Conservation (phyloP, 2,329 filamentous ascomycete genomes). For the Fusarium chlamydosporum region DNA sequence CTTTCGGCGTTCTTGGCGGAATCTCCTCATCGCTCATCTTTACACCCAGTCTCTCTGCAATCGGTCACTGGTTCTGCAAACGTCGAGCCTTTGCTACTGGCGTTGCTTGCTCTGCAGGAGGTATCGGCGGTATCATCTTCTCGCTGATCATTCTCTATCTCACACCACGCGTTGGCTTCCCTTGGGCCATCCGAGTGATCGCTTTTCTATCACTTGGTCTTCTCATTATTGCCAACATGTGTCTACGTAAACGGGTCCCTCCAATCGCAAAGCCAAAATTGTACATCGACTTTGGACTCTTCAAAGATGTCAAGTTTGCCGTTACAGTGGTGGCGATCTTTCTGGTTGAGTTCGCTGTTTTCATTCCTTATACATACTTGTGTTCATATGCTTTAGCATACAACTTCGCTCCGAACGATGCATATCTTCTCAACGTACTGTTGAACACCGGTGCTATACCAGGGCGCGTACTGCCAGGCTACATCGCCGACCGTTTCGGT, state of each 20-base stretch:
- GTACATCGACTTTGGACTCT: conserved; percentile 66
- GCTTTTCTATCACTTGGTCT: conserved; percentile 22
- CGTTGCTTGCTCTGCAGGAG: conserved; percentile 75
- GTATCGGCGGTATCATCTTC: conserved; percentile 70
- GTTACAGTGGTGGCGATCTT: conserved; percentile 69
- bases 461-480: conserved; percentile 26
- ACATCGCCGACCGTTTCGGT: conserved; percentile 56
- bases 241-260: conserved; percentile 62
- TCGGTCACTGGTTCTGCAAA: conserved; percentile 73
- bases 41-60: conserved; percentile 74
- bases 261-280: conserved; percentile 60
- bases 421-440: conserved; percentile 15
- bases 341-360: conserved; percentile 46
- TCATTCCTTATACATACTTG: conserved; percentile 33
- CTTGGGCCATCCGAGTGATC: conserved; percentile 54
- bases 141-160: conserved; percentile 52
- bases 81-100: conserved; percentile 78
- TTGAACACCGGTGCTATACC: conserved; percentile 29
- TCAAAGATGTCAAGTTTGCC: conserved; percentile 64
- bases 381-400: conserved; percentile 48
- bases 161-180: conserved; percentile 51
- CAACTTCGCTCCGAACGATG: conserved; percentile 50
- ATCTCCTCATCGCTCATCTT: conserved; percentile 76
- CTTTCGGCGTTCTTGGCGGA: conserved; percentile 77
- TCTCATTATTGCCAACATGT: background rate